Percentiles rank a stretch among this genome's conserved stretches.
Conservation (phyloP, 2,329 filamentous ascomycete genomes). For the Neofusicoccum ribis region DNA sequence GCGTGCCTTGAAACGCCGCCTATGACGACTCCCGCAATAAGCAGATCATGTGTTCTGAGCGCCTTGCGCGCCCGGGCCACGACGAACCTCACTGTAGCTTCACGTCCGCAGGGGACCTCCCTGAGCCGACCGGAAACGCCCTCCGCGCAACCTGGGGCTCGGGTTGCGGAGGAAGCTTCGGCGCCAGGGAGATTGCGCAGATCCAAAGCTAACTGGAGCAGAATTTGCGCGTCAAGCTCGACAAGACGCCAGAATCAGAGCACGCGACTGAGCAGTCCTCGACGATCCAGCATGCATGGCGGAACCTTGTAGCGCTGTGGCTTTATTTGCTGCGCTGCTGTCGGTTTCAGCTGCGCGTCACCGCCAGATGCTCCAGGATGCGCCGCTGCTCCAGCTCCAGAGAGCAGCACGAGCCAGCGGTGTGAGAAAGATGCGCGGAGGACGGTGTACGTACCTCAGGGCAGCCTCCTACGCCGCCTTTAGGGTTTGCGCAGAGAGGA, state of each 20-base stretch:
- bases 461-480: neutral
- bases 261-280: neutral
- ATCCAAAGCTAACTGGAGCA: neutral
- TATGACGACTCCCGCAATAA: neutral
- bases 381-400: neutral
- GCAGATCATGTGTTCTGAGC: neutral
- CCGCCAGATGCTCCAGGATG: neutral
- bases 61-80: neutral
- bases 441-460: neutral
- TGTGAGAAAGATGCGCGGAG: neutral
- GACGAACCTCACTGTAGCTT: neutral
- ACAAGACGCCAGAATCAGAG: neutral
- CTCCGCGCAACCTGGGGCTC: neutral
- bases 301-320: neutral
- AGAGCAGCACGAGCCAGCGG: neutral
- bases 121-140: neutral
- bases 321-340: neutral
- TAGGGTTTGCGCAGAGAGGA: neutral
- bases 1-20: constrained; percentile 15
- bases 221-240: constrained; percentile 4
- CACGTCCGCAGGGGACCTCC: neutral
- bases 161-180: neutral
- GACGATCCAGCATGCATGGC: neutral
- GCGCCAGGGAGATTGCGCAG: neutral
- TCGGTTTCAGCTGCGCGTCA: constrained; percentile 10